These are phyloP conservation scores for Pyrenophora graminea DNA, from an alignment of 2,329 filamentous ascomycete species.

Conservation along the genomic window DNA sequence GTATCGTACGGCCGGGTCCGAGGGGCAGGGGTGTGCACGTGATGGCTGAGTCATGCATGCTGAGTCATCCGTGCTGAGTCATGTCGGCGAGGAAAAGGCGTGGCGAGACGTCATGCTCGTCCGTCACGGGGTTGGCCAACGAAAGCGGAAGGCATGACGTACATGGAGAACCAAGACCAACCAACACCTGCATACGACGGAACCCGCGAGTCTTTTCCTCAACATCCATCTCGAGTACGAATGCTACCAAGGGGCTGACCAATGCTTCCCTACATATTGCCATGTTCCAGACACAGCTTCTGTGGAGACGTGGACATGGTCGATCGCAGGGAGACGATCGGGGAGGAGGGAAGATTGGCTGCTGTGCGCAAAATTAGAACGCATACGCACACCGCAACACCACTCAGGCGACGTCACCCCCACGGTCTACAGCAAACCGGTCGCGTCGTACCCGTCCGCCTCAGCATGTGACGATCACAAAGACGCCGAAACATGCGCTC, in stretches of 20 bases:
- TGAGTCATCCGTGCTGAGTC: conserved; percentile 6
- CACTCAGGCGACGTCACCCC: conserved; percentile 2
- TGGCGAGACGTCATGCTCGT: not conserved
- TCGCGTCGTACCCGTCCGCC: conserved; percentile 2
- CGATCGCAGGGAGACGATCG: not conserved
- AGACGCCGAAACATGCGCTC: conserved; percentile 21
- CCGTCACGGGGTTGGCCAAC: no score
- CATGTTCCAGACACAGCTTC: not conserved
- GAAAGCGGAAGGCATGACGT: conserved; percentile 1
- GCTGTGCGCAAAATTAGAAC: conserved; percentile 1
- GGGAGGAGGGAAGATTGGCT: not conserved
- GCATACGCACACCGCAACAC: not conserved
- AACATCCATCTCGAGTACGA: not conserved
- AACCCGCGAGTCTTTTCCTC: not conserved
- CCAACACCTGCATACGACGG: not conserved
- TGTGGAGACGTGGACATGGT: conserved; percentile 4
- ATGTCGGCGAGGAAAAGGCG: not conserved
- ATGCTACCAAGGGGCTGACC: conserved; percentile 6
- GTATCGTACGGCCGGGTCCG: conserved; percentile 10
- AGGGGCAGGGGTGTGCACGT: conserved; percentile 2
- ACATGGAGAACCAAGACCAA: not conserved
- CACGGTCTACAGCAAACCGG: not conserved
- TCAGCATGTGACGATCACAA: conserved; percentile 22
- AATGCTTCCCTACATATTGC: not conserved
- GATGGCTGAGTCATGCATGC: not conserved